Conservation (phyloP, 2,329 filamentous ascomycete species). For the Pestalotiopsis sp. region DNA sequence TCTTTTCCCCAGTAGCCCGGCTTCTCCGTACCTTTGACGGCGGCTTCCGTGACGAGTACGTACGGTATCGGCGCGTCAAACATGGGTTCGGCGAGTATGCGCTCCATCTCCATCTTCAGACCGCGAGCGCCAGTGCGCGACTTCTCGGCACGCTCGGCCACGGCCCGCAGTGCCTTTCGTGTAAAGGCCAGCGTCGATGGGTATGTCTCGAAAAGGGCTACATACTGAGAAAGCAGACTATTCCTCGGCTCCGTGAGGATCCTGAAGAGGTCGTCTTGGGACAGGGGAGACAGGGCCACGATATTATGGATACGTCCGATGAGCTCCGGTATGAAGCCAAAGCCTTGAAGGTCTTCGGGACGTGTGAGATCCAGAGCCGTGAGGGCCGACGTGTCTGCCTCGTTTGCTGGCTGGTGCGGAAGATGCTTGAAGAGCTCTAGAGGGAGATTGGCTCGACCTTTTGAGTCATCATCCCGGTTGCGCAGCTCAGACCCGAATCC, state of each 20-base stretch:
- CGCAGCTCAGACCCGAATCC: conserved; percentile 89
- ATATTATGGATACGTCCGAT: conserved; percentile 93
- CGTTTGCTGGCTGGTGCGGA: conserved; percentile 51
- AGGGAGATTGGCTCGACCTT: conserved; percentile 63
- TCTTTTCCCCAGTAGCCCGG: conserved; percentile 70
- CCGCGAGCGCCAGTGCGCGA: conserved; percentile 77
- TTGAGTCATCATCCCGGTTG: conserved; percentile 50
- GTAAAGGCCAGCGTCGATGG: conserved; percentile 86
- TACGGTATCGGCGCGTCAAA: conserved; percentile 79
- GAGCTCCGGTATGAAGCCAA: conserved; percentile 93
- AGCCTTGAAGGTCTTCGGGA: conserved; percentile 77
- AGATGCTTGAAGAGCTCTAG: conserved; percentile 61
- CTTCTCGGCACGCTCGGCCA: conserved; percentile 69
- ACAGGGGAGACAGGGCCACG: conserved; percentile 80
- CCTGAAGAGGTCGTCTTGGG: conserved; percentile 69
- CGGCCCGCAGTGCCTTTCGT: conserved; percentile 74
- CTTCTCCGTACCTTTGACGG: conserved; percentile 65
- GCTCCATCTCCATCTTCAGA: conserved; percentile 80
- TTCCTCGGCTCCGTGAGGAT: conserved; percentile 94
- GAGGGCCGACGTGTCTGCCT: conserved; percentile 40
- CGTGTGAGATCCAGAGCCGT: conserved; percentile 73
- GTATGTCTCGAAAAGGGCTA: conserved; percentile 78
- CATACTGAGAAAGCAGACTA: conserved; percentile 85
- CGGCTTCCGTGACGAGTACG: conserved; percentile 73
- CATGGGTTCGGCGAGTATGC: conserved; percentile 77